Base-by-base conservation (phyloP, 805 yeast species). In the Metschnikowia aberdeeniae region DNA sequence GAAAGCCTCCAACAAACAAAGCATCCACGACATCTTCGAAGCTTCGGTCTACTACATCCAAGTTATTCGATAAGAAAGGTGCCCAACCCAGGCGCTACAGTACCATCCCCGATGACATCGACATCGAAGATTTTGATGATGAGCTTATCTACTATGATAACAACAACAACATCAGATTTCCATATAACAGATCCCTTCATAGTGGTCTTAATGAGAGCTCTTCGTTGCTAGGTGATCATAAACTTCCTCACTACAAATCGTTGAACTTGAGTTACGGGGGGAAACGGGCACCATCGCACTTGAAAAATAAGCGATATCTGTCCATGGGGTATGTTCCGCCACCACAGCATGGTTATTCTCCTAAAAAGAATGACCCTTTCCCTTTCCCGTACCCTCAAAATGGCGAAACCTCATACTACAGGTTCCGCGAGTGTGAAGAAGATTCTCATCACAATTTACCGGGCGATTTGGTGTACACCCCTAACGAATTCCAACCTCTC, bases 71-170 rank as follows among this genome's bases (percentile, higher is more conserved):
- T 55, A 76, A 80, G 10, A 83, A 80, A 53, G 89, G 88, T 1
- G 78, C 84, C 0, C 85, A 82, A 38, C 80, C 88, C 5, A 72
- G 90, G 56, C 67, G 89, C 29, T 84, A 85, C 56, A 82, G 89
- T 17, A 86, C 85, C 17, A 77, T 81, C 2, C 85, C 85, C 0
- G 84, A 81, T 56, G 81, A 81, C 58, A 73, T 70, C 14, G 80
- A 74, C 50, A 72, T 72, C 35, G 84, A 78, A 45, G 78, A 72
- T 43, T 72, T 72, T 47, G 82, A 76, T 49, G 83, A 76, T 49
- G 83, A 79, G 41, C 55, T 72, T 44, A 72, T 72, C 28, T 72
- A 72, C 51, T 72, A 72, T 50, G 76, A 72, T 49, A 69, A 69
- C 49, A 52, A 52, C 49, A 52, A 52, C 45, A 64, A 64, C 45